phyloP scores from a whole-genome alignment of 768 basidiomycete genomes.

The Pleurotus tuber-regium region DNA sequence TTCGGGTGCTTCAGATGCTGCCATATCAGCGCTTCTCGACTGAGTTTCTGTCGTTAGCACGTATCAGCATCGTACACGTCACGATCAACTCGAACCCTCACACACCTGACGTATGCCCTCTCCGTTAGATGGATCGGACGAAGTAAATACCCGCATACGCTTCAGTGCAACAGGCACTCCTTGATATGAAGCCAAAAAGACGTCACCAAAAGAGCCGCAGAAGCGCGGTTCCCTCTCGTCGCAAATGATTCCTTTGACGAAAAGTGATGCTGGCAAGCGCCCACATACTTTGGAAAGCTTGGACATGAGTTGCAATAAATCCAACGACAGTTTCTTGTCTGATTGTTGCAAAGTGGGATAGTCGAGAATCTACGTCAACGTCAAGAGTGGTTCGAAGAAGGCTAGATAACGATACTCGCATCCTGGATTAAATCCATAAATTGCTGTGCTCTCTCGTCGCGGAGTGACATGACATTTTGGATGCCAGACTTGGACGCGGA shows the following conservation, averaged over 20 bases:
- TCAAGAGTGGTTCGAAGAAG: too few species aligned
- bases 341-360: neutral
- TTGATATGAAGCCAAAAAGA: neutral
- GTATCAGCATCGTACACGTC: neutral
- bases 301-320: neutral
- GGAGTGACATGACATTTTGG: neutral
- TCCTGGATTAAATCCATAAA: neutral
- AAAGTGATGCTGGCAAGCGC: neutral
- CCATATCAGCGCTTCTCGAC: constrained; percentile 7
- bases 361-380: too few species aligned
- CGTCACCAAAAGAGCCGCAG: neutral
- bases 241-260: neutral
- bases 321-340: neutral
- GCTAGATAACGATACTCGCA: too few species aligned
- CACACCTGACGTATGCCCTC: neutral
- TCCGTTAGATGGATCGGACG: neutral
- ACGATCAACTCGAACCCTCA: neutral
- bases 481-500: neutral
- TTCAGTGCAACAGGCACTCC: constrained; percentile 2
- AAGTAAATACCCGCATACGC: neutral
- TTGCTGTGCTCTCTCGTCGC: neutral
- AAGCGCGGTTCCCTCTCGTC: neutral
- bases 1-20: constrained; percentile 2
- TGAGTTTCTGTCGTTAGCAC: neutral
- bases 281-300: neutral